Conservation (phyloP, 2,329 filamentous ascomycete genomes). For the Ceratocystis harringtonii region DNA sequence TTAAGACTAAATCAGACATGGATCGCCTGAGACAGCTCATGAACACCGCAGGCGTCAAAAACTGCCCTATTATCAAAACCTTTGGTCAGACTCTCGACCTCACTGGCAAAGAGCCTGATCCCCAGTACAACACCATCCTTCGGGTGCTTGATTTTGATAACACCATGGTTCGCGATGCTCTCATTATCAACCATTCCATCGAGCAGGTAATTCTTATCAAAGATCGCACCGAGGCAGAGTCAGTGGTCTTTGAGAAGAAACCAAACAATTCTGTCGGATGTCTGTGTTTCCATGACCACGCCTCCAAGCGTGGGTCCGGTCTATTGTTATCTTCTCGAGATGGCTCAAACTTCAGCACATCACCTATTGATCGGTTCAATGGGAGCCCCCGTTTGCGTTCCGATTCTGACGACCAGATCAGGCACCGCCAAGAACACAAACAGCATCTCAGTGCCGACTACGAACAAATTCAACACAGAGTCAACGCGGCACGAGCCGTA, state of each 20-base stretch:
- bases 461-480: conserved; percentile 34
- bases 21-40: conserved; percentile 52
- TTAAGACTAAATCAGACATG: conserved; percentile 63
- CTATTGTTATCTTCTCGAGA: conserved; percentile 46
- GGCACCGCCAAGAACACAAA: conserved; percentile 34
- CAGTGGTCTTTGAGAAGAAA: conserved; percentile 48
- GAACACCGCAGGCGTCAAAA: conserved; percentile 34
- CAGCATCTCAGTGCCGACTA: conserved; percentile 41
- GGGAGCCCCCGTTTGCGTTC: conserved; percentile 61
- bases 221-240: conserved; percentile 48
- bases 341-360: conserved; percentile 48
- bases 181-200: conserved; percentile 69
- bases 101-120: conserved; percentile 56
- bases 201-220: conserved; percentile 74
- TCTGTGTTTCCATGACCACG: conserved; percentile 48
- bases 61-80: conserved; percentile 49
- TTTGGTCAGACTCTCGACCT: conserved; percentile 41
- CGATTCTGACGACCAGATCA: conserved; percentile 53
- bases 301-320: conserved; percentile 33
- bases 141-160: conserved; percentile 71
- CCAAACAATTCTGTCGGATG: conserved; percentile 59
- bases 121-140: conserved; percentile 59
- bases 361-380: conserved; percentile 31
- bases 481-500: conserved; percentile 33
- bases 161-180: conserved; percentile 57